Evolutionary conservation across 805 yeast genomes (phyloP).

Genomic region (Candida sanyiensis): DNA sequence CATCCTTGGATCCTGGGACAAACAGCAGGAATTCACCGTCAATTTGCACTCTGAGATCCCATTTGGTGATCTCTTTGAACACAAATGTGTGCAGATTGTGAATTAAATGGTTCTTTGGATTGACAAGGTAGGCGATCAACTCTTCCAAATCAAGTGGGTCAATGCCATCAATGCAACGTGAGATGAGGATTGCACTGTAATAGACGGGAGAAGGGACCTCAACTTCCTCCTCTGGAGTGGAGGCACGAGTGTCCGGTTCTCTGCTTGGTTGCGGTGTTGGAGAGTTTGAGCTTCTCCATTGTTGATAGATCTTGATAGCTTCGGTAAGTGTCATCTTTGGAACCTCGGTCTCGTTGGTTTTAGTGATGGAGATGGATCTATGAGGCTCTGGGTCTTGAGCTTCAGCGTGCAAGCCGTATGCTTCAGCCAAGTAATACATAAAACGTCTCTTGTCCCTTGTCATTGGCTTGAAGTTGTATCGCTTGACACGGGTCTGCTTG

Average conservation of each 20-base stretch:
- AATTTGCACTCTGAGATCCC: slow-evolving; percentile 35
- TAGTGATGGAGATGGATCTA: slow-evolving; percentile 60
- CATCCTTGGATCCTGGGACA: background rate
- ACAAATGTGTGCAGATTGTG: slow-evolving; percentile 1
- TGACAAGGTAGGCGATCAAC: slow-evolving; percentile 23
- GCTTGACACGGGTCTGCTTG: slow-evolving; percentile 32
- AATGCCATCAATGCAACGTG: slow-evolving; percentile 48
- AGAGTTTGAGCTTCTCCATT: slow-evolving; percentile 17
- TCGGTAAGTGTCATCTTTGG: slow-evolving; percentile 46
- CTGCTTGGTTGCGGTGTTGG: background rate
- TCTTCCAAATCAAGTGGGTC: slow-evolving; percentile 31
- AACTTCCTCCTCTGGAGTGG: background rate
- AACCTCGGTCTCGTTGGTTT: slow-evolving; percentile 25
- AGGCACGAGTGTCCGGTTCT: background rate
- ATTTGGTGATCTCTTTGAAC: slow-evolving; percentile 17
- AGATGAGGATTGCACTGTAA: slow-evolving; percentile 49
- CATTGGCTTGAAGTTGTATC: slow-evolving; percentile 70
- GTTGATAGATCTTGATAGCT: slow-evolving; percentile 33
- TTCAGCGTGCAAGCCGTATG: slow-evolving; percentile 56
- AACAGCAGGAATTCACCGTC: slow-evolving; percentile 37
- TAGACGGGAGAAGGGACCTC: slow-evolving; percentile 21
- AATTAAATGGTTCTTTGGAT: background rate
- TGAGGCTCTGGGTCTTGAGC: slow-evolving; percentile 81
- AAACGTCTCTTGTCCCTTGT: slow-evolving; percentile 60
- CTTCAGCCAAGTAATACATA: slow-evolving; percentile 59